Base-by-base conservation (phyloP, 208 protist genomes). In the Entamoeba dispar region DNA sequence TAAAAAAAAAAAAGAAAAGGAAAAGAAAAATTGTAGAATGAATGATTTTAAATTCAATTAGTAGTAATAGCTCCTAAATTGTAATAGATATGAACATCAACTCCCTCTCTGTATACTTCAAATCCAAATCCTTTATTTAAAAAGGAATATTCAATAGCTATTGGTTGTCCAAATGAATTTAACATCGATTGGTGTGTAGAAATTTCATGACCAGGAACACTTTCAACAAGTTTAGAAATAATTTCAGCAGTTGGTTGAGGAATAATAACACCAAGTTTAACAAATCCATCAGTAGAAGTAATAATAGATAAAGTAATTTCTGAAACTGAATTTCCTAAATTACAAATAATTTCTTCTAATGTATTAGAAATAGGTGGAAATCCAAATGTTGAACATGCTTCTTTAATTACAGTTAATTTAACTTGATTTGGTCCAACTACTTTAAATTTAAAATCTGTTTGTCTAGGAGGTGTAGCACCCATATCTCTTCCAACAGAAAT, bases 401-500 rank as follows among this genome's bases (percentile, higher is more conserved):
- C 95, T 10, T 95, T 43, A 22, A 93, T 94, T 6, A 94, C 43
- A 43, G 90, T 92, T 8, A 96, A 50, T 92, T 96, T 94, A 5
- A 73, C 52, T 47, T 93, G 50, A 22, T 31, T 49, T 14, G 86
- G 27, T 92, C 95, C 95, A 51, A 94, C 94, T 14, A 96, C 47
- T 61, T 94, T 95, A 38, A 96, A 43, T 43, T 94, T 57, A 50
- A 95, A 91, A 91, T 96, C 95, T 8, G 95, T 96, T 92, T 96
- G 95, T 92, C 95, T 92, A 27, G 95, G 95, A 92, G 95, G 95
- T 47, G 95, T 94, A 69, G 95, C 94, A 77, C 94, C 95, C 95
- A 96, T 96, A 93, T 96, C 95, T 91, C 95, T 93, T 31, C 95
- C 95, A 90, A 96, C 95, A 86, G 52, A 92, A 92, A 94, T 94